Percentiles rank a stretch among this genome's conserved stretches.
These are phyloP conservation scores for Zygosaccharomyces pseudorouxii DNA, from an alignment of 805 yeast species.

Conservation along the genomic window DNA sequence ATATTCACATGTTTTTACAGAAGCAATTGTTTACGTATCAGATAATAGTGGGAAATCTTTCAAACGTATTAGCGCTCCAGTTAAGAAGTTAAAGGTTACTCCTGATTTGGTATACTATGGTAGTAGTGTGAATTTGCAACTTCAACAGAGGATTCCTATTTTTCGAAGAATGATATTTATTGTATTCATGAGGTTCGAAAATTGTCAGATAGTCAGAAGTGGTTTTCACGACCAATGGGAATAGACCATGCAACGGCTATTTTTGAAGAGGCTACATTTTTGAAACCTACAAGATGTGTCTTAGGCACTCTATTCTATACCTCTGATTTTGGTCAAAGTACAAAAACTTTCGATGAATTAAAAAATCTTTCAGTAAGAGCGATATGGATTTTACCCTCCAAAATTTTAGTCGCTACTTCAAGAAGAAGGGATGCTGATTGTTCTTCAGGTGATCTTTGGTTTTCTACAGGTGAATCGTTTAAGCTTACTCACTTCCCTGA, in stretches of 20 bases:
- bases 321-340: slow-evolving; percentile 45
- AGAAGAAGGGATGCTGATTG: slow-evolving; percentile 28
- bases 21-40: background rate
- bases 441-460: slow-evolving; percentile 35
- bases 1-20: background rate
- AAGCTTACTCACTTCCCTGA: slow-evolving; percentile 38
- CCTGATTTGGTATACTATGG: background rate
- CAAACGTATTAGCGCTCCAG: background rate
- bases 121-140: background rate
- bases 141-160: background rate
- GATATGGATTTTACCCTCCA: slow-evolving; percentile 18
- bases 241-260: background rate
- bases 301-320: slow-evolving; percentile 26
- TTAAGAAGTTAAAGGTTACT: background rate
- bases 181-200: background rate
- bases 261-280: background rate
- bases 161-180: background rate
- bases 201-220: background rate
- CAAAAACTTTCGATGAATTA: slow-evolving; percentile 37
- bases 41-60: slow-evolving; percentile 2
- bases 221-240: background rate
- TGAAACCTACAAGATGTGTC: background rate
- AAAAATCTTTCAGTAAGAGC: slow-evolving; percentile 23
- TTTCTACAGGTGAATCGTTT: slow-evolving; percentile 46
- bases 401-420: slow-evolving; percentile 23